phyloP scores from a whole-genome alignment of 306 rosid species.

The Quillaja saponaria region DNA sequence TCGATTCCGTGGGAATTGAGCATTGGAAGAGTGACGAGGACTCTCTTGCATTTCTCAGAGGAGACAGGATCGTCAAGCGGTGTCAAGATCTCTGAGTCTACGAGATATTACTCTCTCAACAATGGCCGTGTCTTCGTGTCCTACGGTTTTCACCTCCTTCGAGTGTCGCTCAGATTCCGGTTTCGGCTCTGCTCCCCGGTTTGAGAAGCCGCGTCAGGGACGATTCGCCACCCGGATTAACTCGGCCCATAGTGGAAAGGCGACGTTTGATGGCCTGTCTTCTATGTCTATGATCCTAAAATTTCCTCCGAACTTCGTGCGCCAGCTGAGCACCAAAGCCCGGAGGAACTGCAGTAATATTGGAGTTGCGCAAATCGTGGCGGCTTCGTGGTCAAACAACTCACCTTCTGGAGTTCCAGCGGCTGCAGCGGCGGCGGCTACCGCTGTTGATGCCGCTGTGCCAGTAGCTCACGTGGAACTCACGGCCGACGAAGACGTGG shows the following conservation, averaged over 20 bases:
- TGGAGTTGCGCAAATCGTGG: conserved; percentile 97
- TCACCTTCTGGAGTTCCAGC: conserved; percentile 22
- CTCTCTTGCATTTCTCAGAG: neutral
- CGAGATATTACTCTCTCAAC: neutral
- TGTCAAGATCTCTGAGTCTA: neutral
- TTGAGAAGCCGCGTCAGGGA: conserved; percentile 27
- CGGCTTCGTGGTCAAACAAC: conserved; percentile 92
- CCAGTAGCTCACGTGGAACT: conserved; percentile 40
- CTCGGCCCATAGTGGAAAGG: conserved; percentile 15
- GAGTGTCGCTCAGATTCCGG: conserved; percentile 53
- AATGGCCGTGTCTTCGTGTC: conserved; percentile 57
- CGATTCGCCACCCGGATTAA: conserved; percentile 20
- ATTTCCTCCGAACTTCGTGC: conserved; percentile 90
- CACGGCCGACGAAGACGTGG: conserved; percentile 48
- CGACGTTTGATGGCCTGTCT: conserved; percentile 36
- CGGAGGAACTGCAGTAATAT: conserved; percentile 96
- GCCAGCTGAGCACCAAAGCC: conserved; percentile 90
- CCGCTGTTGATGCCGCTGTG: conserved; percentile 52
- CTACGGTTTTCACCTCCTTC: conserved; percentile 39
- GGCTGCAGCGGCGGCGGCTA: conserved; percentile 53
- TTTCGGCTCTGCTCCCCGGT: conserved; percentile 40
- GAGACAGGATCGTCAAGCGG: neutral
- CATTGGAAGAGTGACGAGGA: neutral
- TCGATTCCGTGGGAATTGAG: neutral
- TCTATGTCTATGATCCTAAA: conserved; percentile 54